Evolutionary conservation across 176 grass and related monocot genomes (phyloP).

Genomic region (Thinopyrum elongatum): DNA sequence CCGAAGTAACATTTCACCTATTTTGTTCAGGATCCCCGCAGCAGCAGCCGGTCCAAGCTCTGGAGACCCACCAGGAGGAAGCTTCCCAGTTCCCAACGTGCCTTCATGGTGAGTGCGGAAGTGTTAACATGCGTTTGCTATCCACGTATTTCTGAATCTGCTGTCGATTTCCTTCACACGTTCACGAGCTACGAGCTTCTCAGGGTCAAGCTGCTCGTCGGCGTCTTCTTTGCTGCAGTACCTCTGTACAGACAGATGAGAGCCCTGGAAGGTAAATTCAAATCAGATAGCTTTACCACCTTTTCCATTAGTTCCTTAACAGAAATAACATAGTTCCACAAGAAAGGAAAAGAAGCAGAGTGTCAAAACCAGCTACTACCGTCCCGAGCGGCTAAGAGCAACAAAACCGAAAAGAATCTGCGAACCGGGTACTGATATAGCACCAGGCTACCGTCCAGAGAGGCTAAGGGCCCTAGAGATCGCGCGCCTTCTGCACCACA

Average conservation of each 20-base stretch:
- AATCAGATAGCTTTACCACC: background rate
- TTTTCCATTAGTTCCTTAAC: no score
- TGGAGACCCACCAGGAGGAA: conserved; percentile 16
- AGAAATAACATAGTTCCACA: no score
- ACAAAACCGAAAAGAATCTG: no score
- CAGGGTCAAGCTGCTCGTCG: conserved; percentile 51
- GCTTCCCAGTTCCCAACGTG: conserved; percentile 36
- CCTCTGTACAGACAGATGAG: conserved; percentile 44
- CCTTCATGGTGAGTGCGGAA: conserved; percentile 40
- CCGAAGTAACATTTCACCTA: background rate
- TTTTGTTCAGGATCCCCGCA: conserved; percentile 25
- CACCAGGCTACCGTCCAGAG: no score
- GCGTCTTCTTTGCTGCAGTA: conserved; percentile 34
- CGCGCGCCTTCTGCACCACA: no score
- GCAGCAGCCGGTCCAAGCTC: background rate
- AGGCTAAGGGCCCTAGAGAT: no score
- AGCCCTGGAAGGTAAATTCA: conserved; percentile 32
- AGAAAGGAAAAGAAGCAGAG: no score
- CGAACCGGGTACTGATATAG: no score
- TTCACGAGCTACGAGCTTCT: background rate
- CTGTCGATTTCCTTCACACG: background rate
- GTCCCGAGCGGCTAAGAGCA: no score
- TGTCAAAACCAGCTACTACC: no score
- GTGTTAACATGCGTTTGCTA: no score
- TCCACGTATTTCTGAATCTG: background rate